phyloP scores from a whole-genome alignment of 2,329 filamentous ascomycete species.

The Mariannaea sp. region DNA sequence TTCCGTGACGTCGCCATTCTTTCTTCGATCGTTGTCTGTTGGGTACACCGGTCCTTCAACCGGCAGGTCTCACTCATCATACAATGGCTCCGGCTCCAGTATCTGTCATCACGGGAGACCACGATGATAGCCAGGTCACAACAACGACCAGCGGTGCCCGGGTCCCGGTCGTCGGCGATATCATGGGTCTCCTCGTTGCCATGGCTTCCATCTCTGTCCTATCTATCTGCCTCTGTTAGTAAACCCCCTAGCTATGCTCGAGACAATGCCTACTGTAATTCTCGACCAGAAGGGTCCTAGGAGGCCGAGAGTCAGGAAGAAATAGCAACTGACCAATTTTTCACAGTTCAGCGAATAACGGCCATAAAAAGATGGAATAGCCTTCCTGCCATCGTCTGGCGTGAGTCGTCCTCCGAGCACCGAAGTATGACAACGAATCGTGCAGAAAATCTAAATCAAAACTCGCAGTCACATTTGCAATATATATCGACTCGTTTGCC shows the following conservation, averaged over 20 bases:
- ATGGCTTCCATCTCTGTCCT: constrained; percentile 43
- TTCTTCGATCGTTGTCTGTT: too few relatives aligned
- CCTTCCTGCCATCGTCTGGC: constrained; percentile 50
- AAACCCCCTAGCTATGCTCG: neutral
- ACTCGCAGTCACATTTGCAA: constrained; percentile 61
- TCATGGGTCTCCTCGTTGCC: constrained; percentile 44
- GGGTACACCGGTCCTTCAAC: too few relatives aligned
- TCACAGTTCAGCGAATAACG: constrained; percentile 45
- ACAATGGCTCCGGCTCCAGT: constrained; percentile 20
- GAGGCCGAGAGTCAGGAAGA: neutral
- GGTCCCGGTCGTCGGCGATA: constrained; percentile 43
- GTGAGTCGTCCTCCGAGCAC: constrained; percentile 40
- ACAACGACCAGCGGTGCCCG: constrained; percentile 13
- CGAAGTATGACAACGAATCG: neutral
- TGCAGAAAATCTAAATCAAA: neutral
- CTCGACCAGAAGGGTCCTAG: neutral
- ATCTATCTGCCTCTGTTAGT: constrained; percentile 45
- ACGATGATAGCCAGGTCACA: neutral
- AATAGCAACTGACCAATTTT: constrained; percentile 10
- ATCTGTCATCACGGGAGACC: too few relatives aligned
- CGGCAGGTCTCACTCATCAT: too few relatives aligned
- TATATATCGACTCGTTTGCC: constrained; percentile 63
- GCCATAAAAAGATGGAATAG: constrained; percentile 47
- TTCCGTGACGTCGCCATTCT: too few relatives aligned
- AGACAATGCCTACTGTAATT: neutral